A percentile compares a stretch with the other conserved stretches of the same genome.
Evolutionary conservation across 805 yeast species (phyloP).

Genomic region (Candida silvicultrix): DNA sequence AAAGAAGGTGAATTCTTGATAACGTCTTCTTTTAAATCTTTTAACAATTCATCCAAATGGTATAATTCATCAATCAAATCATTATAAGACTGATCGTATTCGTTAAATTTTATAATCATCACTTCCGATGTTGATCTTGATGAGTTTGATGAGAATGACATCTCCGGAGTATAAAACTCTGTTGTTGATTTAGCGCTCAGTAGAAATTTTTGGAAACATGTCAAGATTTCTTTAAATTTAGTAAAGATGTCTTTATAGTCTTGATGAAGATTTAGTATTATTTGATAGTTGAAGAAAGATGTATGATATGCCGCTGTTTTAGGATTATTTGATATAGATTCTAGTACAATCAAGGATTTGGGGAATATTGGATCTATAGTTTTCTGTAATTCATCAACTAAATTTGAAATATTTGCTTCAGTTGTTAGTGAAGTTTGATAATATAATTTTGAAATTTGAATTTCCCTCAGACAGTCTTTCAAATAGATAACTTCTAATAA

Average conservation of each 20-base stretch:
- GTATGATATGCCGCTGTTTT: neutral
- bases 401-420: neutral
- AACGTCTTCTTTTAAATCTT: constrained; percentile 10
- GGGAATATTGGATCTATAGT: neutral
- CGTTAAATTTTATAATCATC: constrained; percentile 10
- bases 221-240: neutral
- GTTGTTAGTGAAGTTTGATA: neutral
- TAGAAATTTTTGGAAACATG: neutral
- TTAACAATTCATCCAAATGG: constrained; percentile 2
- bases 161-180: constrained; percentile 4
- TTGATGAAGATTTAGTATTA: neutral
- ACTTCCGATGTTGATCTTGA: constrained; percentile 10
- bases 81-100: constrained; percentile 10
- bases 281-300: neutral
- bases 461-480: neutral
- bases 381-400: neutral
- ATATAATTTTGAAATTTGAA: neutral
- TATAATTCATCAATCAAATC: constrained; percentile 3
- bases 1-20: constrained; percentile 2
- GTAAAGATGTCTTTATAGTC: neutral
- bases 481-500: constrained; percentile 1
- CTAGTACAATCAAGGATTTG: neutral
- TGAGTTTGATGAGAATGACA: neutral
- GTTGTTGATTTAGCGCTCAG: constrained; percentile 7
- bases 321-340: neutral